Base-by-base conservation (phyloP, 2,329 filamentous ascomycete genomes). In the Xylariaceae sp. region DNA sequence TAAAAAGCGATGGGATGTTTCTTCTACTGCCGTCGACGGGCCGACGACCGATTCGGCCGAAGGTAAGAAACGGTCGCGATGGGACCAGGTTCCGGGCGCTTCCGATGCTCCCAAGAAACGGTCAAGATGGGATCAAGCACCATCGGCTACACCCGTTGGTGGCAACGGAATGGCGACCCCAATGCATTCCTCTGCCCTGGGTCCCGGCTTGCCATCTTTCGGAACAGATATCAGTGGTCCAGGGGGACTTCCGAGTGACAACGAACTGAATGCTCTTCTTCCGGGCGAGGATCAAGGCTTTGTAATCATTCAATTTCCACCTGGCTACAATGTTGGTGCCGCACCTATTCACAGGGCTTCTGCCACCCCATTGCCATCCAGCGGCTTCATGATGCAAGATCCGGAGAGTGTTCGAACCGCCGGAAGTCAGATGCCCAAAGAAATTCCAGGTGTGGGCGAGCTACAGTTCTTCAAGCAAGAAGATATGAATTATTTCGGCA, bases 401-500 rank as follows among this genome's bases (percentile, higher is more conserved):
- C 87, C 89, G 8, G 89, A 94, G 53, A 89, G 87, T 60, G 81
- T 83, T 45, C 80, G 89, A 50, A 73, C 87, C 37, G 80, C 91
- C 59, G 89, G 89, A 52, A 95, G 94, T 67, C 88, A 94, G 53
- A 80, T 97, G 56, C 89, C 91, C 8, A 95, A 89, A 3, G 91
- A 97, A 60, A 96, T 98, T 29, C 90, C 93, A 3, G 93, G 93
- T 30, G 89, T 98, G 37, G 90, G 90, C 30, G 93, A 98, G 63
- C 70, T 98, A 38, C 90, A 96, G 53, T 98, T 97, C 64, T 95
- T 98, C 77, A 98, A 98, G 69, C 81, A 89, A 2, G 93, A 98
- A 64, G 93, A 98, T 65, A 96, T 97, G 89, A 84, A 88, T 30
- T 98, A 98, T 68, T 98, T 98, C 59, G 90, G 91, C 44, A 97